Conservation (phyloP, 2,329 filamentous ascomycete species). For the Aspergillus pseudonomiae region DNA sequence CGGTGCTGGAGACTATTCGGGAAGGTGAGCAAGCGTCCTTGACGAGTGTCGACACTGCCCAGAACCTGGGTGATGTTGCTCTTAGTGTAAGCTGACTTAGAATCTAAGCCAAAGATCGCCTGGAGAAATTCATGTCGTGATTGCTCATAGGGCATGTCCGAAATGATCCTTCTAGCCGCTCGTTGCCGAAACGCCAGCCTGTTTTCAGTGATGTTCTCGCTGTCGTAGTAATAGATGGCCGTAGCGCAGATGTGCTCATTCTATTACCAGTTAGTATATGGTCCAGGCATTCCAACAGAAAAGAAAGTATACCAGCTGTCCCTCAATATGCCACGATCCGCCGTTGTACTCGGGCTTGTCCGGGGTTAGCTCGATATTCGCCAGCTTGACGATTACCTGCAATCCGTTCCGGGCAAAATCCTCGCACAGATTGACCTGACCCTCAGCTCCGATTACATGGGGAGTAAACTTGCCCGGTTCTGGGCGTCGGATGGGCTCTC, state of each 20-base stretch:
- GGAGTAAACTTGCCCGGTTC: too few relatives aligned
- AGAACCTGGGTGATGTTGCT: conserved; percentile 17
- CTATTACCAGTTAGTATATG: conserved; percentile 1
- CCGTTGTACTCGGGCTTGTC: conserved; percentile 59
- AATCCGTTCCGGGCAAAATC: conserved; percentile 39
- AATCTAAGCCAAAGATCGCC: conserved; percentile 5
- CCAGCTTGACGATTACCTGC: conserved; percentile 62
- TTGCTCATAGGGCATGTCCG: background rate
- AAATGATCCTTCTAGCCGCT: background rate
- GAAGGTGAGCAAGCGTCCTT: conserved; percentile 12
- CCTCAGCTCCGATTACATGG: too few relatives aligned
- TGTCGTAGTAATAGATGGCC: conserved; percentile 67
- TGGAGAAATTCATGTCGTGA: background rate
- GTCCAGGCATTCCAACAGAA: too few relatives aligned
- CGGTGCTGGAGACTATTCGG: conserved; percentile 50
- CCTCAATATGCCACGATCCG: conserved; percentile 49
- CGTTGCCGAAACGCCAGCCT: conserved; percentile 55
- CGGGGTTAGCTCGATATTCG: conserved; percentile 62
- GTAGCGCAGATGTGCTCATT: conserved; percentile 68
- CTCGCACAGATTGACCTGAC: conserved; percentile 22
- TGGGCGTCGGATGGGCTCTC: background rate
- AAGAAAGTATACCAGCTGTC: conserved; percentile 30
- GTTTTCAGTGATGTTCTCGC: conserved; percentile 61
- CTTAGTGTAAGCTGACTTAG: background rate
- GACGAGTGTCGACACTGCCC: conserved; percentile 8